Evolutionary conservation across 2,329 filamentous ascomycete species (phyloP), one percentile per base, ranked within the genome.

Genomic region (Aureobasidium sp.): DNA sequence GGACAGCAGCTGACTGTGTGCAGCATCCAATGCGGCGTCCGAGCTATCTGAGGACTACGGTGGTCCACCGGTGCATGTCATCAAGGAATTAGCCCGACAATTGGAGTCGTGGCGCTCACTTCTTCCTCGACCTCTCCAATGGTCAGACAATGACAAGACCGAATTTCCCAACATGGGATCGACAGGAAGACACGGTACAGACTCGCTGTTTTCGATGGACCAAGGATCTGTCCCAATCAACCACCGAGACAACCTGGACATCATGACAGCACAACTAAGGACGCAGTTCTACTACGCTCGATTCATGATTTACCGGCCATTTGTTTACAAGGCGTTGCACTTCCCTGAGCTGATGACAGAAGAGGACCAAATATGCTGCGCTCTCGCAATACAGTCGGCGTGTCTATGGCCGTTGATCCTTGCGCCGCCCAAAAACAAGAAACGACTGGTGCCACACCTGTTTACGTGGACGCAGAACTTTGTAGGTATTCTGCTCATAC

Each of bases 391-490:
- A 17, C 77, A 81, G 66, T 77, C 81, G 1, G 81, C 78, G n/a
- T 73, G 86, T 15, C 76, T 81, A 62, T 87, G 84, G 84, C 84
- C 84, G 1, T 75, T 87, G 27, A 76, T 79, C 25, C 79, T 86
- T 73, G 80, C 81, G 8, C 84, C 84, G 0, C 77, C 81, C 0
- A 81, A 80, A 64, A 75, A 79, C 59, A 80, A 80, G 69, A 87
- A 87, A 71, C 75, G 84, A 39, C 75, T 87, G 5, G 73, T 87
- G 0, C 84, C 84, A 0, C 80, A 81, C 62, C 67, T 83, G 1
- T 86, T 85, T 68, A 82, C 84, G 60, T 87, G 84, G 81, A 83
- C 82, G 9, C 83, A 86, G 66, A 85, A 84, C 64, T 77, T 87
- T 45, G 76, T 87, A 48, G 81, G 81, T 3, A 81, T 85, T 27